Conservation (phyloP, 2,329 filamentous ascomycete genomes). For the Didymella pinodella region DNA sequence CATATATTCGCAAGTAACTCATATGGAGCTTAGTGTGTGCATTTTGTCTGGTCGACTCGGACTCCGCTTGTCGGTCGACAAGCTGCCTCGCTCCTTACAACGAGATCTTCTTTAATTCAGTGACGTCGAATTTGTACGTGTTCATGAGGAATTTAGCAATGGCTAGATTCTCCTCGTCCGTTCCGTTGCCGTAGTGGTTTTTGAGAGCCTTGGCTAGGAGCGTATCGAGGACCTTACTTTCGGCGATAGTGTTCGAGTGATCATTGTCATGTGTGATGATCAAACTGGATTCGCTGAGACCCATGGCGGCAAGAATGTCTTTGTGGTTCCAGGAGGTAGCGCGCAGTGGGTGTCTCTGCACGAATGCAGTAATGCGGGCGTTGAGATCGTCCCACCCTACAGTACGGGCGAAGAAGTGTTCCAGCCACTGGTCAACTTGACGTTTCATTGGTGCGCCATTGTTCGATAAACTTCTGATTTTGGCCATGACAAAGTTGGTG, state of each 20-base stretch:
- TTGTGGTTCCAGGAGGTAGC: constrained; percentile 30
- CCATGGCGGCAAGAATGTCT: constrained; percentile 38
- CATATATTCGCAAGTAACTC: neutral
- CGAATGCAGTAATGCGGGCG: constrained; percentile 30
- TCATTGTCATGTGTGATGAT: constrained; percentile 14
- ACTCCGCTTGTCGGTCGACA: constrained; percentile 23
- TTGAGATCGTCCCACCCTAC: constrained; percentile 30
- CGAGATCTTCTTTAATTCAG: constrained; percentile 3
- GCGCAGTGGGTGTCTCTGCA: constrained; percentile 28
- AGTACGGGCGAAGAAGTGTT: constrained; percentile 24
- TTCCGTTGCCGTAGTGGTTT: constrained; percentile 27
- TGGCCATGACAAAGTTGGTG: neutral
- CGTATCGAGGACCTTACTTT: constrained; percentile 27
- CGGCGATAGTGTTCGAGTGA: constrained; percentile 14
- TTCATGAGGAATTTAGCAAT: constrained; percentile 32
- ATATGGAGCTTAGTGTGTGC: neutral
- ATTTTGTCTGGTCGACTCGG: neutral
- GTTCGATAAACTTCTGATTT: neutral
- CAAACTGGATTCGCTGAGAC: constrained; percentile 23
- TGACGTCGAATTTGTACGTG: constrained; percentile 28
- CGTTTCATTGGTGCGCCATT: neutral
- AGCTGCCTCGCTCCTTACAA: constrained; percentile 7
- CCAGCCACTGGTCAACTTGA: constrained; percentile 25
- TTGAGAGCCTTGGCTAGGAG: constrained; percentile 35
- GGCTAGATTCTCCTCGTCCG: constrained; percentile 29